Evolutionary conservation across 2,329 filamentous ascomycete species (phyloP), one percentile per base, ranked within the genome.

Genomic region (Didymella keratinophila): DNA sequence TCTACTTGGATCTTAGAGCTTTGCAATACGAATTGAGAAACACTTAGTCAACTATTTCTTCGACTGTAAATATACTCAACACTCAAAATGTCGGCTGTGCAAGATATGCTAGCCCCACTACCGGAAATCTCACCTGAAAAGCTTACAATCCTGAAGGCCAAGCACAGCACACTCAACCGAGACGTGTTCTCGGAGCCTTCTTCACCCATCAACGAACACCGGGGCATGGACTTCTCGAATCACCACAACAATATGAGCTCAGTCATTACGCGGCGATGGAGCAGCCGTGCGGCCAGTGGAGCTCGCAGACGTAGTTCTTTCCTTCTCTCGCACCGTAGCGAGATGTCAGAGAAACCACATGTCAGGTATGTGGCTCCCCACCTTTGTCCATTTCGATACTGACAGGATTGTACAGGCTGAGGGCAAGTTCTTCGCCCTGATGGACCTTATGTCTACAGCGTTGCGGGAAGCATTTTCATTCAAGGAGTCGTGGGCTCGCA

Each of bases 341-440:
- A 67, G 50, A 69, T 69, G 62, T 71, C 67, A 63, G 52, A 32
- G 68, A 71, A 37, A 65, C 71, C 37, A 66, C 67, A n/a, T 62
- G 60, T n/a, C 48, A 52, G 30, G 55, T 52, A 39, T 25, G 36
- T 42, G 4, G 12, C 8, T 5, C 6, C 1, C 3, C 10, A 4
- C 2, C 3, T 9, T 11, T 16, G 4, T 9, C 14, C 1, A 27
- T 2, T 12, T 2, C 3, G 10, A 42, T 10, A 32, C 44, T 58
- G 7, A 52, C 14, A 1, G 14, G 9, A 2, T 1, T 8, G 9
- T 25, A 12, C 4, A 70, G 50, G 67, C 69, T 3, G 66, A 71
- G 39, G 61, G 63, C 11, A 70, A 70, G 47, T 69, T 71, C 56
- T 70, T 71, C 46, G 63, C 68, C n/a, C 44, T 71, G 16, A 69